A percentile compares a stretch with the other conserved stretches of the same genome.
Conservation (phyloP, 257 asterid genomes). For the Plectranthus barbatus region DNA sequence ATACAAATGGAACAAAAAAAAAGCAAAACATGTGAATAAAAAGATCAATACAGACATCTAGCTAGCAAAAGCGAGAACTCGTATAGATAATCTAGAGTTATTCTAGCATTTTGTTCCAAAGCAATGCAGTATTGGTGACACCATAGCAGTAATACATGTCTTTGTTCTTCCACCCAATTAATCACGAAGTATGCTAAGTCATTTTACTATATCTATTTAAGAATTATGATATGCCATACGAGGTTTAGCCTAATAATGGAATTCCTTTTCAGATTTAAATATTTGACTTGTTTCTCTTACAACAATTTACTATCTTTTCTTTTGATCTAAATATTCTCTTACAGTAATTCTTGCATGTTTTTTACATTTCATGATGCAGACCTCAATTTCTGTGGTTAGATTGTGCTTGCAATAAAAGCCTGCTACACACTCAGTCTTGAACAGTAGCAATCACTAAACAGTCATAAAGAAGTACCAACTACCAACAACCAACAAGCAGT, state of each 20-base stretch:
- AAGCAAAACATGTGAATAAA: neutral
- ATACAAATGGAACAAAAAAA: neutral
- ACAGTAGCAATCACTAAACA: slow-evolving; percentile 34
- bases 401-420: neutral
- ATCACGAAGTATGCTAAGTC: too few relatives aligned
- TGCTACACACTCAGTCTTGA: slow-evolving; percentile 6
- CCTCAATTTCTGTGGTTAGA: neutral
- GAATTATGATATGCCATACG: too few relatives aligned
- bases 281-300: too few relatives aligned
- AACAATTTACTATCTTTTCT: neutral
- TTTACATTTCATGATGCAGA: neutral
- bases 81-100: neutral
- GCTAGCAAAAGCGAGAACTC: neutral
- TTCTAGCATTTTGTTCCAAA: too few relatives aligned
- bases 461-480: slow-evolving; percentile 45
- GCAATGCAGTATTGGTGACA: too few relatives aligned
- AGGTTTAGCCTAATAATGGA: too few relatives aligned
- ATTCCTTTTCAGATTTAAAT: too few relatives aligned
- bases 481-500: slow-evolving; percentile 54
- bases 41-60: too few relatives aligned
- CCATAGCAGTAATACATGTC: too few relatives aligned
- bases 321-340: neutral
- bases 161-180: too few relatives aligned
- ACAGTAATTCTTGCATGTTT: neutral
- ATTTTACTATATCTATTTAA: too few relatives aligned